Conservation (phyloP, 352 stramenopile species). For the Pilasporangium apinafurcum region DNA sequence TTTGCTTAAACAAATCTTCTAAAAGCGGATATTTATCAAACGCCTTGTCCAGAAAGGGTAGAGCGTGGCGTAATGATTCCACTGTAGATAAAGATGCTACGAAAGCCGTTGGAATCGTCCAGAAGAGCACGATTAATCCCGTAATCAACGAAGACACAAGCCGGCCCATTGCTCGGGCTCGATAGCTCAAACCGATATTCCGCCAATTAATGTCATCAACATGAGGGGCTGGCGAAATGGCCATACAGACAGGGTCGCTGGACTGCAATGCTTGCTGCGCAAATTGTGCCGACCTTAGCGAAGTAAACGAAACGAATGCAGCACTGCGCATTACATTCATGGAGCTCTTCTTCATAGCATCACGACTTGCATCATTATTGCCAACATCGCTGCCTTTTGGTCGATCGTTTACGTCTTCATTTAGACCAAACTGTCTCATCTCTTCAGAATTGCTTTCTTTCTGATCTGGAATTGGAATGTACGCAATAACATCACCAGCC, state of each 20-base stretch:
- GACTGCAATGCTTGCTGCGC: conserved; percentile 66
- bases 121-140: conserved; percentile 66
- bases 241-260: conserved; percentile 47
- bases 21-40: conserved; percentile 61
- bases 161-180: conserved; percentile 35
- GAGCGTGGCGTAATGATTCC: conserved; percentile 47
- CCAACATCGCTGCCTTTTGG: conserved; percentile 23
- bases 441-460: too few relatives aligned
- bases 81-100: conserved; percentile 65
- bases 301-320: conserved; percentile 77
- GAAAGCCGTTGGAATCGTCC: conserved; percentile 77
- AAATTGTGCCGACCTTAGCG: conserved; percentile 61
- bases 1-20: conserved; percentile 61
- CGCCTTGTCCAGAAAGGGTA: conserved; percentile 58
- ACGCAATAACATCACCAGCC: conserved; percentile 7
- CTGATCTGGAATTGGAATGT: conserved; percentile 1
- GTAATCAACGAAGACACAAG: conserved; percentile 55
- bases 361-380: conserved; percentile 17
- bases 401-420: conserved; percentile 1
- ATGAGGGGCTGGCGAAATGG: conserved; percentile 43
- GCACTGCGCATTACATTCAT: conserved; percentile 58
- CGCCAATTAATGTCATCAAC: conserved; percentile 68
- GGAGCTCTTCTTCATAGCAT: conserved; percentile 33
- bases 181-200: conserved; percentile 58
- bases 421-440: conserved; percentile 2